Conservation (phyloP, 768 basidiomycete species). For the Mycena galopus region DNA sequence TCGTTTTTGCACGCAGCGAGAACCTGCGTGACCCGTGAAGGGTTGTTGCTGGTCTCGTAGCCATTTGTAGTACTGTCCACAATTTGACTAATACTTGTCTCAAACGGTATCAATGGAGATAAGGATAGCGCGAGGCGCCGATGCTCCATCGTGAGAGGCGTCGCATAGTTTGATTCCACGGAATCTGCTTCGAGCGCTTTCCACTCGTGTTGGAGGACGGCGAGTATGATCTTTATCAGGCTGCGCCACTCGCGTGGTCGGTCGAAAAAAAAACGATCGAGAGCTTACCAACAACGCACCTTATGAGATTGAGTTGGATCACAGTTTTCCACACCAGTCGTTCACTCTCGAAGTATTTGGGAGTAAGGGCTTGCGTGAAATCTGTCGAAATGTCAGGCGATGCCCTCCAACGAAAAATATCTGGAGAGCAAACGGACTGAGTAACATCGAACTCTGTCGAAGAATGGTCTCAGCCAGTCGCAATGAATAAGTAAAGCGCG, state of each 20-base stretch:
- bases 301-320: slow-evolving; percentile 66
- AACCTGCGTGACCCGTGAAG: slow-evolving; percentile 37
- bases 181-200: slow-evolving; percentile 10
- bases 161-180: slow-evolving; percentile 20
- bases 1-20: slow-evolving; percentile 58
- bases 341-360: slow-evolving; percentile 59
- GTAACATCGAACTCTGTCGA: slow-evolving; percentile 33
- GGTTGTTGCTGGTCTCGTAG: slow-evolving; percentile 23
- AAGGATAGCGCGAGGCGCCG: slow-evolving; percentile 26
- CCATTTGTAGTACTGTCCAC: slow-evolving; percentile 47
- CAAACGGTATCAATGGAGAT: slow-evolving; percentile 57
- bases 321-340: slow-evolving; percentile 61
- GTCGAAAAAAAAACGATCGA: background rate
- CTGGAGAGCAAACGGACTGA: slow-evolving; percentile 25
- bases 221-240: slow-evolving; percentile 59
- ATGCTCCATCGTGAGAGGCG: slow-evolving; percentile 25
- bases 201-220: slow-evolving; percentile 56
- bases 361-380: slow-evolving; percentile 64
- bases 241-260: slow-evolving; percentile 38
- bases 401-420: too few relatives aligned
- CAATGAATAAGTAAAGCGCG: background rate
- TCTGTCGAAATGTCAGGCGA: slow-evolving; percentile 44
- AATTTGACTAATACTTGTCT: slow-evolving; percentile 55
- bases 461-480: background rate
- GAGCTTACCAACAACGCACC: slow-evolving; percentile 43